phyloP scores from a whole-genome alignment of 441 rosid species.

The Populus hybrid region DNA sequence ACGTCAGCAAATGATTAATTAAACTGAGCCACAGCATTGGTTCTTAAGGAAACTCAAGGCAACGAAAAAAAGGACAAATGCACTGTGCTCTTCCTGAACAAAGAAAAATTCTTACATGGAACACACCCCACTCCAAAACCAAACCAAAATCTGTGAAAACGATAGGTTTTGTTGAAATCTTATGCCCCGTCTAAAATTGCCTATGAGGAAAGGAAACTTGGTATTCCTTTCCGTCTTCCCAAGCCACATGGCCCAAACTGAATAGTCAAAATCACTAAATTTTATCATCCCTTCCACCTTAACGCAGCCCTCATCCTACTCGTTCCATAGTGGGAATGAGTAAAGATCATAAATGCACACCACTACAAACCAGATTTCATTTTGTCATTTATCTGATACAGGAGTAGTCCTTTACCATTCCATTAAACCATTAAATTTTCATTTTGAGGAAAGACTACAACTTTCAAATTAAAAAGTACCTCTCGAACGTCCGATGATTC shows the following conservation, averaged over 20 bases:
- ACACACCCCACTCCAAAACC: background rate
- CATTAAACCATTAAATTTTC: background rate
- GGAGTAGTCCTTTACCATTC: background rate
- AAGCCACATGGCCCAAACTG: background rate
- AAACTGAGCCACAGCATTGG: background rate
- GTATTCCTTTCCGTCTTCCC: background rate
- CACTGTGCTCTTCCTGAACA: background rate
- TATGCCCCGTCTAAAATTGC: background rate
- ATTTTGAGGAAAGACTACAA: background rate
- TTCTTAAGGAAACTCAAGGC: background rate
- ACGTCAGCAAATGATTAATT: background rate
- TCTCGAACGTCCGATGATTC: constrained; percentile 82
- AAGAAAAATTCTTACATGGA: background rate
- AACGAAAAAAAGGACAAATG: background rate
- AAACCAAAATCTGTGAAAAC: background rate
- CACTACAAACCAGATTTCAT: background rate
- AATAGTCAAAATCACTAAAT: background rate
- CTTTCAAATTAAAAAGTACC: constrained; percentile 27
- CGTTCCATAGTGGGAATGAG: too few species aligned
- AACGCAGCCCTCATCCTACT: background rate
- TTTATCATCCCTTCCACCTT: too few species aligned
- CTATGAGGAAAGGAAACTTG: background rate
- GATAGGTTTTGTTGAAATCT: background rate
- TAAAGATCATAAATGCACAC: background rate
- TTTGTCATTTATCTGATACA: background rate